phyloP scores from a whole-genome alignment of 2,329 filamentous ascomycete genomes.

The Ilyonectria destructans region DNA sequence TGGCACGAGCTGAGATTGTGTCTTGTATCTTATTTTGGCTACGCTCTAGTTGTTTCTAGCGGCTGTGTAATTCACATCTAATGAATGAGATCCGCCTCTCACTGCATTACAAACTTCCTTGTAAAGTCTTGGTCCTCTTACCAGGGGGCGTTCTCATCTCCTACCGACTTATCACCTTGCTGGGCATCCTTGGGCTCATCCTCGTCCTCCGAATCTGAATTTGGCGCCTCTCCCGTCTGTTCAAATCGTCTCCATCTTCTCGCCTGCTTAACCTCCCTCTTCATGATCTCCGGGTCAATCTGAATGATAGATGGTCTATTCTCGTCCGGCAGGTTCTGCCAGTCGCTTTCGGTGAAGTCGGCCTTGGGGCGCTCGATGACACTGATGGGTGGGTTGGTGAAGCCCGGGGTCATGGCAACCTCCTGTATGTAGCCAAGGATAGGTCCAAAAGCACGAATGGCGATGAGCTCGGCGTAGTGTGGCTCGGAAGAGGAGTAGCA shows the following conservation, averaged over 20 bases:
- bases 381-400: slow-evolving; percentile 59
- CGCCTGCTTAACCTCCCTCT: slow-evolving; percentile 44
- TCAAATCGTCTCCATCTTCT: slow-evolving; percentile 50
- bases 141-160: slow-evolving; percentile 9
- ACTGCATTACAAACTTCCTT: background rate
- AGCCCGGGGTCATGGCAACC: slow-evolving; percentile 61
- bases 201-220: slow-evolving; percentile 45
- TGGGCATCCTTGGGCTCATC: slow-evolving; percentile 26
- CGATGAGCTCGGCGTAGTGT: slow-evolving; percentile 73
- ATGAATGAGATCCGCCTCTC: slow-evolving; percentile 33
- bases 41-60: slow-evolving; percentile 28
- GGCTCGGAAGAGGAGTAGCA: slow-evolving; percentile 79
- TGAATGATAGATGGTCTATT: slow-evolving; percentile 49
- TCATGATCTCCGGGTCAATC: slow-evolving; percentile 40
- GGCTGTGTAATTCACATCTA: slow-evolving; percentile 38
- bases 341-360: slow-evolving; percentile 50
- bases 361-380: slow-evolving; percentile 46
- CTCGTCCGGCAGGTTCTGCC: slow-evolving; percentile 51
- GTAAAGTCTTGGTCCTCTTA: background rate
- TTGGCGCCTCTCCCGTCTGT: slow-evolving; percentile 48
- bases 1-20: slow-evolving; percentile 33
- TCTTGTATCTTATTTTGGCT: slow-evolving; percentile 38
- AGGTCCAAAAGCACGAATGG: slow-evolving; percentile 68
- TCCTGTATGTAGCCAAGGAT: slow-evolving; percentile 76
- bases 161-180: slow-evolving; percentile 3